phyloP scores from a whole-genome alignment of 2,329 filamentous ascomycete genomes.

The Cladosporium sp. region DNA sequence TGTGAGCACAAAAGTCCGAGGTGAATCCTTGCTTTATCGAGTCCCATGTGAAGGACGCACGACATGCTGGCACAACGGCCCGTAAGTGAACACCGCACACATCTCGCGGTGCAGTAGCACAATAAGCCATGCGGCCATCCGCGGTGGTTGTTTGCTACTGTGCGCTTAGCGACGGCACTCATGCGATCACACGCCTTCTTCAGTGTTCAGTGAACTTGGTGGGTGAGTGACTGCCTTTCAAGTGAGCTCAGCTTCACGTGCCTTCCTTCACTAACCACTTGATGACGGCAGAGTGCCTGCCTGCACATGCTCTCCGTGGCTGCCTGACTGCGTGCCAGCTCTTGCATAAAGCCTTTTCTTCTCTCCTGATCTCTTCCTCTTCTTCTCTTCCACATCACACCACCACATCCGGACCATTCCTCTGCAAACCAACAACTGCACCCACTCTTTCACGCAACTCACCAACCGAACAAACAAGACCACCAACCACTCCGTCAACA shows the following conservation, averaged over 20 bases:
- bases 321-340: background rate
- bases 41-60: background rate
- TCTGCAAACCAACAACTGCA: constrained; percentile 14
- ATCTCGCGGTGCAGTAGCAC: background rate
- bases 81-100: background rate
- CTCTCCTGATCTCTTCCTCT: constrained; percentile 14
- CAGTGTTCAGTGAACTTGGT: background rate
- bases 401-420: constrained; percentile 10
- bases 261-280: background rate
- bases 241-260: background rate
- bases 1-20: background rate
- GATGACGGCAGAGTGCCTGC: background rate
- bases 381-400: constrained; percentile 9
- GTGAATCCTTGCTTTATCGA: background rate
- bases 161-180: background rate
- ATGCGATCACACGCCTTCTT: background rate
- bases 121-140: background rate
- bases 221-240: background rate
- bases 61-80: background rate
- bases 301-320: background rate
- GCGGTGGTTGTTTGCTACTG: background rate
- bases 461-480: constrained; percentile 27
- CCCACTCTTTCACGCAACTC: constrained; percentile 23
- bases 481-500: constrained; percentile 43
- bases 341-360: constrained; percentile 6